Base-by-base conservation (phyloP, 371 early-diverging fungal genomes). In the Actinomortierella ambigua region DNA sequence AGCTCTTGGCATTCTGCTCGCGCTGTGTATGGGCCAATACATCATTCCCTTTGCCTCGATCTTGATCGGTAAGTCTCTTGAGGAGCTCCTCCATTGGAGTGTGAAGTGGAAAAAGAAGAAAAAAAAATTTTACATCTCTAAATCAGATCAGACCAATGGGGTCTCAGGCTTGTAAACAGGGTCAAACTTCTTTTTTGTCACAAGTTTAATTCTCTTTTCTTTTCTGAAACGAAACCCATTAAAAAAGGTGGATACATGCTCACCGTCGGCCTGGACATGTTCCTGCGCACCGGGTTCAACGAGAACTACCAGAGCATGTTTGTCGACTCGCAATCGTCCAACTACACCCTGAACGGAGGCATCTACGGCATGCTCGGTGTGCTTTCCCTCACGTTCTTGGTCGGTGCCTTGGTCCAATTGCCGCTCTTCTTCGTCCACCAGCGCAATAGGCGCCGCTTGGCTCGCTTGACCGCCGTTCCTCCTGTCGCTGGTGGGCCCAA, bases 261-360 rank as follows among this genome's bases (percentile, higher is more conserved):
- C 50, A 79, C 83, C 0, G 52, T 85, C 28, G 83, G 85, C 13
- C 64, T 85, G 3, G 85, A 85, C 50, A 67, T 85, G 26, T 85
- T 85, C 49, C 75, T 78, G 11, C 83, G 83, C 50, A 82, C 85
- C 0, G 85, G 83, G 0, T 75, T 85, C 48, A 68, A 82, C 56
- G 80, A 85, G 51, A 76, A 78, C 26, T 73, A 79, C 34, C 61
- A 78, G 15, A 26, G 69, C 17, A 75, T 85, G 48, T 78, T 85
- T 60, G 43, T 27, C 11, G 44, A 56, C 13, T 46, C 57, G 13
- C 14, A 47, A 27, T 2, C 26, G 0, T 56, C 56, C 34, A 56
- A 56, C 0, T 63, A 63, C 34, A 41, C 27, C 15, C 23, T 63
- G 17, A 51, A 63, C 43, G 55, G 63, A 9, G 57, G 63, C 13